Base-by-base conservation (phyloP, 2,329 filamentous ascomycete species). In the Xylaria sp. region DNA sequence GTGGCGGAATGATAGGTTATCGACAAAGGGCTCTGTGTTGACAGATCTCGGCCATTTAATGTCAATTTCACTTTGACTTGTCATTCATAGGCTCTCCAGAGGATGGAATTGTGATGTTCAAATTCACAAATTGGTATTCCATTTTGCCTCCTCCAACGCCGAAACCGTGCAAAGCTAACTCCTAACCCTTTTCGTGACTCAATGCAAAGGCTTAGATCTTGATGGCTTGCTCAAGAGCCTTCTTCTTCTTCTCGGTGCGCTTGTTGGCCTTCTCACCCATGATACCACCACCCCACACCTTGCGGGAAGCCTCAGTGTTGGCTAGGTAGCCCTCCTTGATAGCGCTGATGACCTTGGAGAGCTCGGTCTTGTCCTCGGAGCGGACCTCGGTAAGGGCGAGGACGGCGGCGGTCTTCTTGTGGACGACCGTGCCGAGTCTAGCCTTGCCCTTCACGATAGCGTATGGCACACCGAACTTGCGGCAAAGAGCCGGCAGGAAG, bases 401-500 rank as follows among this genome's bases (percentile, higher is more conserved):
- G 73, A 97, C 95, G 70, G 95, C 95, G 74, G 95, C 93, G 72
- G 95, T 99, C 95, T 99, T 99, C 91, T 99, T 97, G 91, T 99
- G 94, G 72, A 99, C 94, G 74, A 99, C 94, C 67, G 95, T 98
- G 75, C 95, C 95, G 76, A 99, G 92, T 84, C 95, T 90, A 73
- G 95, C 95, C 92, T 99, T 99, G 86, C 95, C 95, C 92, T 99
- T 99, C 79, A 99, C 89, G 75, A 99, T 98, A 79, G 94, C 95
- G 82, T 98, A 99, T 70, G 96, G 95, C 75, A 97, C 90, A 84
- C 96, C 96, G 94, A 99, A 99, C 92, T 99, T 99, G 84, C 94
- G 92, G 92, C 95, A 99, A 74, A 99, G 92, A 77, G 95, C 94
- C 73, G 95, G 95, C 70, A 99, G 89, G 91, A 97, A 99, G 83